Conservation (phyloP, 1,284 basidiomycete genomes). For the Ceratorhiza oryzae-sativae region DNA sequence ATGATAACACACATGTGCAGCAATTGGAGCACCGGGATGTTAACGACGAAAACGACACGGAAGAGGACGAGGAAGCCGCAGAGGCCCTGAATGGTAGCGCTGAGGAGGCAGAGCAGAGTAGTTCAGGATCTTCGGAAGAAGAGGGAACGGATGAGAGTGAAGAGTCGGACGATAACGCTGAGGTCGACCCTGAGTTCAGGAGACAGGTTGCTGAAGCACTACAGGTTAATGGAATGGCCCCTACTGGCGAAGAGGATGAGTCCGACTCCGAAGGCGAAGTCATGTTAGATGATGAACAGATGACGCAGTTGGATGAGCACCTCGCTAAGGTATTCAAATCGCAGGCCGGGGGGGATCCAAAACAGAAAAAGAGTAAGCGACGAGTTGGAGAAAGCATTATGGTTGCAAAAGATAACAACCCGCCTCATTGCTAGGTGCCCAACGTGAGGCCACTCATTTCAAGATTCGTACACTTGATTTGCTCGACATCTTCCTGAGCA, state of each 20-base stretch:
- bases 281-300: conserved; percentile 94
- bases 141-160: conserved; percentile 56
- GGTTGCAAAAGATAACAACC: too few relatives aligned
- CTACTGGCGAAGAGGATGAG: conserved; percentile 54
- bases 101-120: conserved; percentile 48
- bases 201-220: conserved; percentile 80
- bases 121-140: conserved; percentile 59
- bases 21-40: conserved; percentile 77
- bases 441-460: conserved; percentile 89
- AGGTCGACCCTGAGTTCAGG: conserved; percentile 72
- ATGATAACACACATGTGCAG: conserved; percentile 56
- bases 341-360: conserved; percentile 64
- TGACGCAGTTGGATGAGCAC: conserved; percentile 95
- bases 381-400: background rate
- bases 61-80: conserved; percentile 49
- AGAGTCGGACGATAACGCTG: conserved; percentile 55
- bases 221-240: conserved; percentile 72
- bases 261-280: conserved; percentile 64
- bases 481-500: conserved; percentile 82
- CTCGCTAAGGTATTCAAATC: conserved; percentile 86
- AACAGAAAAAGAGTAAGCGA: conserved; percentile 65
- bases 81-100: conserved; percentile 44
- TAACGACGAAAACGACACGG: conserved; percentile 59
- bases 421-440: conserved; percentile 65
- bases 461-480: conserved; percentile 95